Conservation (phyloP, 345 rosid genomes). For the Fremontodendron californicum region DNA sequence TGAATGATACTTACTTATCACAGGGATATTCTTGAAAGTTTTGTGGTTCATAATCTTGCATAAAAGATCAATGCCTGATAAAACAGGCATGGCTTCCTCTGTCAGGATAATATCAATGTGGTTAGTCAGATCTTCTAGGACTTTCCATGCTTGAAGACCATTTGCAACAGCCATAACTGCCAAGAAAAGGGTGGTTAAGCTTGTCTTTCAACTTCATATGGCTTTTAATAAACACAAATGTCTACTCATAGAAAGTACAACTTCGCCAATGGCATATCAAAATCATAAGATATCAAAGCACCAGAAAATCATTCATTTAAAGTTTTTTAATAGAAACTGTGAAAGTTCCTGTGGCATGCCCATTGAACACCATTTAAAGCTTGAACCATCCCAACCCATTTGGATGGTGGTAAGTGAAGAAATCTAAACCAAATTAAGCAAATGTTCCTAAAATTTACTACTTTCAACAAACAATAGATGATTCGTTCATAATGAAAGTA, state of each 20-base stretch:
- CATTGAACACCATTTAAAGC: neutral
- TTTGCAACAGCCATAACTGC: constrained; percentile 58
- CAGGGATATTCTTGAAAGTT: constrained; percentile 65
- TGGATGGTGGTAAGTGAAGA: neutral
- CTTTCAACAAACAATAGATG: neutral
- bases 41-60: constrained; percentile 72
- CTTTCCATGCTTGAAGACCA: constrained; percentile 69
- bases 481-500: neutral
- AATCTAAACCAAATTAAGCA: neutral
- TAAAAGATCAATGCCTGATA: constrained; percentile 68
- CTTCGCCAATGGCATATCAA: neutral
- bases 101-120: constrained; percentile 68
- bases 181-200: neutral
- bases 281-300: neutral
- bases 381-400: neutral
- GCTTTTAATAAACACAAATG: neutral
- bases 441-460: neutral
- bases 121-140: constrained; percentile 54
- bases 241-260: neutral
- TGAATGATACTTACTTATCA: constrained; percentile 44
- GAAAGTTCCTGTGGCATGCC: neutral
- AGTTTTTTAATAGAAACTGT: neutral
- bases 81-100: constrained; percentile 71
- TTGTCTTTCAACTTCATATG: neutral
- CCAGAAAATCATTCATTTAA: neutral